Percentiles rank a stretch among this genome's conserved stretches.
These are phyloP conservation scores for Antrodiella citrinella DNA, from an alignment of 768 basidiomycete species.

Conservation along the genomic window DNA sequence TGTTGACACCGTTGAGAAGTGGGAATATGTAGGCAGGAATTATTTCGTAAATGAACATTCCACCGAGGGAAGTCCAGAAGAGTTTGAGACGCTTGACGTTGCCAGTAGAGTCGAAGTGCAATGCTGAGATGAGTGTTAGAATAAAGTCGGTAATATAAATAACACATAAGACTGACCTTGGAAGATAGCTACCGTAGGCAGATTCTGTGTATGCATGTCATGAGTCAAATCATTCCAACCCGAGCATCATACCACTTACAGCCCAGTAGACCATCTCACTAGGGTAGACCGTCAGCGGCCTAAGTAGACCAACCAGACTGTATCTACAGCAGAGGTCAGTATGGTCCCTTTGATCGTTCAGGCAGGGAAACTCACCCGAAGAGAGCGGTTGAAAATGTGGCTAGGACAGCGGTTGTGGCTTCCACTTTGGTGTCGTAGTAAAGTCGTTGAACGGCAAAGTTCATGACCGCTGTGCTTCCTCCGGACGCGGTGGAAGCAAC, in stretches of 20 bases:
- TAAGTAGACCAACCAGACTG: slow-evolving; percentile 49
- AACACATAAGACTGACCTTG: slow-evolving; percentile 31
- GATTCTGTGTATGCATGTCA: slow-evolving; percentile 28
- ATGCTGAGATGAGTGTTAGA: slow-evolving; percentile 28
- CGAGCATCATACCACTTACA: slow-evolving; percentile 34
- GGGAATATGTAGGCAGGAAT: slow-evolving; percentile 57
- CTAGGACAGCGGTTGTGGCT: slow-evolving; percentile 48
- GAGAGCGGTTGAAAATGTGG: slow-evolving; percentile 56
- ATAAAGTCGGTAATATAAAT: slow-evolving; percentile 10
- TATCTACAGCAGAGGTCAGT: slow-evolving; percentile 30
- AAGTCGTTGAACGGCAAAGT: slow-evolving; percentile 54
- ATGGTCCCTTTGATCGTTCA: too few species aligned
- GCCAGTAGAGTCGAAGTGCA: slow-evolving; percentile 38
- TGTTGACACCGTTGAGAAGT: slow-evolving; percentile 49
- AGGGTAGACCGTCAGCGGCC: slow-evolving; percentile 52
- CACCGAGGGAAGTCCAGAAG: slow-evolving; percentile 43
- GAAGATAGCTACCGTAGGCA: slow-evolving; percentile 53
- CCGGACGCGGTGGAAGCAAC: slow-evolving; percentile 49
- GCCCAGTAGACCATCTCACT: slow-evolving; percentile 59
- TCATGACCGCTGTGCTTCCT: slow-evolving; percentile 46
- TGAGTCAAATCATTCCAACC: background rate
- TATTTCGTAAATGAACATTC: slow-evolving; percentile 46
- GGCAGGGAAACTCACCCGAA: slow-evolving; percentile 42
- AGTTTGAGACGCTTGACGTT: slow-evolving; percentile 42
- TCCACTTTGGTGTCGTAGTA: slow-evolving; percentile 52